Conservation (phyloP, 768 basidiomycete genomes). For the Hericium rajendrae region DNA sequence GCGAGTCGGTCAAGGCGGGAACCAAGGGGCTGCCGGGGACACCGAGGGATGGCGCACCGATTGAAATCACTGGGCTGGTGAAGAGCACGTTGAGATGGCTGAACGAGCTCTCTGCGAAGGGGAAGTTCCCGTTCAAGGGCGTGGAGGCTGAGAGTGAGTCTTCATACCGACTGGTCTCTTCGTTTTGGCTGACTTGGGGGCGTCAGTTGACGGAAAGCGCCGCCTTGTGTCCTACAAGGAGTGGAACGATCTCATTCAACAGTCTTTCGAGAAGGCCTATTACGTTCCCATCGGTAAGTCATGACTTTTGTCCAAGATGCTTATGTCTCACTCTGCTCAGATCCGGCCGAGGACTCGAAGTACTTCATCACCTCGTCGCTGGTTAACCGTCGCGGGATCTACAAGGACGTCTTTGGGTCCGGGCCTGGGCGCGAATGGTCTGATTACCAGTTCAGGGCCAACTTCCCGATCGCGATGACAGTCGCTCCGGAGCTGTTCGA, state of each 20-base stretch:
- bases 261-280: constrained; percentile 83
- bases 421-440: constrained; percentile 86
- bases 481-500: constrained; percentile 96
- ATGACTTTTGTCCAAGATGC: neutral
- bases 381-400: constrained; percentile 87
- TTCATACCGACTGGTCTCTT: neutral
- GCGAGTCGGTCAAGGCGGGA: constrained; percentile 82
- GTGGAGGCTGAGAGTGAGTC: constrained; percentile 69
- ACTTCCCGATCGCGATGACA: constrained; percentile 94
- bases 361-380: constrained; percentile 63
- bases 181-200: constrained; percentile 1
- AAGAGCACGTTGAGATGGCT: constrained; percentile 94
- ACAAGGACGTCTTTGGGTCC: constrained; percentile 96
- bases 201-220: constrained; percentile 57
- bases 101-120: constrained; percentile 47
- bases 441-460: constrained; percentile 90
- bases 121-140: constrained; percentile 84
- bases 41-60: constrained; percentile 89
- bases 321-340: constrained; percentile 25
- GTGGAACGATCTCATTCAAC: constrained; percentile 80
- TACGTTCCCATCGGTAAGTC: constrained; percentile 73
- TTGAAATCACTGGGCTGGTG: constrained; percentile 90
- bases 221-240: constrained; percentile 77
- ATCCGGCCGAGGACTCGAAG: constrained; percentile 57
- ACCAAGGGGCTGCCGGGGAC: constrained; percentile 96